phyloP scores from a whole-genome alignment of 495 filamentous ascomycete species.

The Hyaloscypha variabilis region DNA sequence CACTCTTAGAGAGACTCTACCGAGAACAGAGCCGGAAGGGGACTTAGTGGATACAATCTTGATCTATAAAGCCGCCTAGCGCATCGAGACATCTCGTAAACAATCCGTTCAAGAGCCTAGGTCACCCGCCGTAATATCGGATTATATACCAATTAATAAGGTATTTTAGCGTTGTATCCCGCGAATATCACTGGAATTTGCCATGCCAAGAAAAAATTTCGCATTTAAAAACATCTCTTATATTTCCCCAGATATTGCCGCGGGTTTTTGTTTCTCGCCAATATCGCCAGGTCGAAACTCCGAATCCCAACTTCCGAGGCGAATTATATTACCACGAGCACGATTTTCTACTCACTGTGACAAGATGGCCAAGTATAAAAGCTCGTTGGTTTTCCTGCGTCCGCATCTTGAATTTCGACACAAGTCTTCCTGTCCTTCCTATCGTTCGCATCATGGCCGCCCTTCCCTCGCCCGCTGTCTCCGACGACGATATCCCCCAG shows the following conservation, averaged over 20 bases:
- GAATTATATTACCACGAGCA: slow-evolving; percentile 9
- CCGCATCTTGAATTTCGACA: slow-evolving; percentile 10
- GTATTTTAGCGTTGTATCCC: too few species aligned
- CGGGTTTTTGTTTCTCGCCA: slow-evolving; percentile 2
- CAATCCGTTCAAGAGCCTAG: too few species aligned
- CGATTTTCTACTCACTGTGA: slow-evolving; percentile 12
- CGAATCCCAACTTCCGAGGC: slow-evolving; percentile 8
- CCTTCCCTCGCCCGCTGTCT: slow-evolving; percentile 7
- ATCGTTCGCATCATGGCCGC: slow-evolving; percentile 8
- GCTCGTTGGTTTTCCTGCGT: slow-evolving; percentile 6
- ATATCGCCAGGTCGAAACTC: slow-evolving; percentile 9
- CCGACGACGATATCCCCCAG: slow-evolving; percentile 9
- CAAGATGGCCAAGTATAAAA: slow-evolving; percentile 11
- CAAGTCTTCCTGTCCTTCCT: slow-evolving; percentile 9
- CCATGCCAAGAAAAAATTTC: slow-evolving; percentile 2
- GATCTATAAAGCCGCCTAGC: neutral
- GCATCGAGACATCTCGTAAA: slow-evolving; percentile 5
- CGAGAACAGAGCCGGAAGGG: slow-evolving; percentile 1
- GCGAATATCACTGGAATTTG: too few species aligned
- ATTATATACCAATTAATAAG: too few species aligned
- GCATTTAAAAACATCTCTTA: too few species aligned
- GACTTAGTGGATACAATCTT: slow-evolving; percentile 2
- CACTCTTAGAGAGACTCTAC: slow-evolving; percentile 5
- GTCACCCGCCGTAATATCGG: too few species aligned
- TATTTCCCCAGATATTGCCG: neutral